Percentiles rank a stretch among this genome's conserved stretches.
phyloP scores from a whole-genome alignment of 352 stramenopile species.

The Phytophthora sp. region DNA sequence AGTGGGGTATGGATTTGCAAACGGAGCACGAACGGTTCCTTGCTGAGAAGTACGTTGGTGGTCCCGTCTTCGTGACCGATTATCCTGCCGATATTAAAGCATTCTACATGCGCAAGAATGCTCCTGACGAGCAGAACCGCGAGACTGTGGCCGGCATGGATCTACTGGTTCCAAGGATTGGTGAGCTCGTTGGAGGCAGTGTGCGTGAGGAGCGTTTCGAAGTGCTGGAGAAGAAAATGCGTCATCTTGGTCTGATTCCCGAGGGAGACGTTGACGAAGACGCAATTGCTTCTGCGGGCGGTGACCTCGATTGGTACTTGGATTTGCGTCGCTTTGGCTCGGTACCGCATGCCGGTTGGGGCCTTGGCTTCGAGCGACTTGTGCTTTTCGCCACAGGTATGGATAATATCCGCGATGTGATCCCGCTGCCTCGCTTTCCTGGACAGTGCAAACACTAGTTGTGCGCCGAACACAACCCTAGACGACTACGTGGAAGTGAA shows the following conservation, averaged over 20 bases:
- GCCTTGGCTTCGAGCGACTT: constrained; percentile 98
- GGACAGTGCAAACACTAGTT: constrained; percentile 88
- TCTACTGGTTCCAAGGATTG: constrained; percentile 96
- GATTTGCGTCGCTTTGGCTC: constrained; percentile 97
- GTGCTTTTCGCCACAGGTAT: constrained; percentile 98
- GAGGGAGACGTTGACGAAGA: constrained; percentile 77
- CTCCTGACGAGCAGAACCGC: constrained; percentile 67
- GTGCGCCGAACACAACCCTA: constrained; percentile 1
- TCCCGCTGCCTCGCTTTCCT: constrained; percentile 96
- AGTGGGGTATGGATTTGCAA: constrained; percentile 97
- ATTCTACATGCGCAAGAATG: constrained; percentile 99
- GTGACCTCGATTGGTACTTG: constrained; percentile 96
- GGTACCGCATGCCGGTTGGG: constrained; percentile 97
- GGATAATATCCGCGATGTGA: constrained; percentile 99
- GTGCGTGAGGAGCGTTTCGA: constrained; percentile 95
- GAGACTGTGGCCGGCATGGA: constrained; percentile 98
- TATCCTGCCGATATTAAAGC: constrained; percentile 98
- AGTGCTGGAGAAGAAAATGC: constrained; percentile 84
- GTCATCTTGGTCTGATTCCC: constrained; percentile 48
- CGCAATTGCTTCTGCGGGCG: constrained; percentile 23
- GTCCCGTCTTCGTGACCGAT: constrained; percentile 97
- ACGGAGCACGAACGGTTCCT: constrained; percentile 97
- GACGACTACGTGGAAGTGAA: constrained; percentile 6
- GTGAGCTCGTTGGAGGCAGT: constrained; percentile 96
- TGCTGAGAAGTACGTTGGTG: constrained; percentile 82